Percentiles rank a stretch among this genome's conserved stretches.
These are phyloP conservation scores for Annulohypoxylon moriforme DNA, from an alignment of 495 filamentous ascomycete genomes.

Conservation along the genomic window DNA sequence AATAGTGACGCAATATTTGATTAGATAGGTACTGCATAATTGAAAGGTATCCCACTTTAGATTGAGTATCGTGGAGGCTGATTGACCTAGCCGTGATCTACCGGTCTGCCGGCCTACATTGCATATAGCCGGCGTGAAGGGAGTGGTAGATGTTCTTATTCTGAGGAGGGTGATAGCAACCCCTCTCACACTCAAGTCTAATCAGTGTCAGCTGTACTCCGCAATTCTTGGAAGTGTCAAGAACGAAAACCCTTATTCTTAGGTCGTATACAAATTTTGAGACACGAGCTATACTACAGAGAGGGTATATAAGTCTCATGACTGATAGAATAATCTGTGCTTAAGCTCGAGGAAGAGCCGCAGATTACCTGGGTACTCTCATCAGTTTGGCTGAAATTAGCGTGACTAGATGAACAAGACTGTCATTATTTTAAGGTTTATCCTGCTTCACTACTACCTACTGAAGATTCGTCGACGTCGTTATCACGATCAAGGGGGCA, in stretches of 20 bases:
- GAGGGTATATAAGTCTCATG: no score
- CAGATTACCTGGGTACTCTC: background rate
- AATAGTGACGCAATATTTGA: background rate
- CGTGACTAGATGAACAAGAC: background rate
- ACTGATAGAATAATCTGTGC: background rate
- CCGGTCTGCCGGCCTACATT: slow-evolving; percentile 27
- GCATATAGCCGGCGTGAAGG: slow-evolving; percentile 34
- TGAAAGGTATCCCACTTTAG: slow-evolving; percentile 4
- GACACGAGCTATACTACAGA: no score
- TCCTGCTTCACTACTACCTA: background rate
- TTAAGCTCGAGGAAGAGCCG: background rate
- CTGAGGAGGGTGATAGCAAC: slow-evolving; percentile 8
- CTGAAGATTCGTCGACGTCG: background rate
- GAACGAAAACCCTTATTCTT: background rate
- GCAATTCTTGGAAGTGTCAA: background rate
- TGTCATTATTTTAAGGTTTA: background rate
- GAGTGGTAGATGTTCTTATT: background rate
- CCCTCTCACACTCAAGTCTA: slow-evolving; percentile 23
- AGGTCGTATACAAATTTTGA: no score
- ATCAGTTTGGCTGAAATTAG: background rate
- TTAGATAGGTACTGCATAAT: slow-evolving; percentile 14
- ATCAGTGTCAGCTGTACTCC: slow-evolving; percentile 11
- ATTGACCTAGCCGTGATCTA: slow-evolving; percentile 13
- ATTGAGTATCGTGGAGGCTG: slow-evolving; percentile 7
- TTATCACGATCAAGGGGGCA: slow-evolving; percentile 18